Conservation (phyloP, 257 asterid genomes). For the Solanum peruvianum region DNA sequence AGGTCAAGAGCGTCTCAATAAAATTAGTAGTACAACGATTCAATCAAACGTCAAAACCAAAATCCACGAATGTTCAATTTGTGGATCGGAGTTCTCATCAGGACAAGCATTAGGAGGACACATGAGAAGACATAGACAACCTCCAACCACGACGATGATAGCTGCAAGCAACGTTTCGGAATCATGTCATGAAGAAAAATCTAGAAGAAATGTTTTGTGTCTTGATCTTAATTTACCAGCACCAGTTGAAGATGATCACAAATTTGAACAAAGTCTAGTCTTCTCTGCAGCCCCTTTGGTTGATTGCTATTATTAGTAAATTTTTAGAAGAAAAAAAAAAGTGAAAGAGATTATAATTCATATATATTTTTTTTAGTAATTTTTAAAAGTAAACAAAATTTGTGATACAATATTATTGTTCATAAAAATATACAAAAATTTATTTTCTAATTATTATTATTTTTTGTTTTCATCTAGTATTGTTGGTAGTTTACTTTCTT, state of each 20-base stretch:
- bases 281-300: constrained; percentile 3
- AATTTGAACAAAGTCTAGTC: constrained; percentile 7
- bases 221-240: constrained; percentile 7
- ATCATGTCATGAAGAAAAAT: neutral
- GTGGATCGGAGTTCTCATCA: neutral
- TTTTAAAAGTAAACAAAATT: neutral
- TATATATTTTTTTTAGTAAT: neutral
- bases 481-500: constrained; percentile 13
- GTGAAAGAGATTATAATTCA: neutral
- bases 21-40: neutral
- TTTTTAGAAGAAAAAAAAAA: neutral
- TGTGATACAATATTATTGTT: neutral
- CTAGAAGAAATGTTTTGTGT: neutral
- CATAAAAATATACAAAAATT: neutral
- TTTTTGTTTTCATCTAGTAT: neutral
- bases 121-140: constrained; percentile 4
- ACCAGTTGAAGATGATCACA: constrained; percentile 2
- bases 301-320: neutral
- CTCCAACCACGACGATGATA: neutral
- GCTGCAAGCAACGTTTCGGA: neutral
- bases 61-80: constrained; percentile 4
- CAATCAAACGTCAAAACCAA: neutral
- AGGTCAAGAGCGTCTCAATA: neutral
- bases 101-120: constrained; percentile 7
- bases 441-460: neutral